A percentile compares a stretch with the other conserved stretches of the same genome.
phyloP scores from a whole-genome alignment of 352 stramenopile species.

The Globisporangium barbulae region DNA sequence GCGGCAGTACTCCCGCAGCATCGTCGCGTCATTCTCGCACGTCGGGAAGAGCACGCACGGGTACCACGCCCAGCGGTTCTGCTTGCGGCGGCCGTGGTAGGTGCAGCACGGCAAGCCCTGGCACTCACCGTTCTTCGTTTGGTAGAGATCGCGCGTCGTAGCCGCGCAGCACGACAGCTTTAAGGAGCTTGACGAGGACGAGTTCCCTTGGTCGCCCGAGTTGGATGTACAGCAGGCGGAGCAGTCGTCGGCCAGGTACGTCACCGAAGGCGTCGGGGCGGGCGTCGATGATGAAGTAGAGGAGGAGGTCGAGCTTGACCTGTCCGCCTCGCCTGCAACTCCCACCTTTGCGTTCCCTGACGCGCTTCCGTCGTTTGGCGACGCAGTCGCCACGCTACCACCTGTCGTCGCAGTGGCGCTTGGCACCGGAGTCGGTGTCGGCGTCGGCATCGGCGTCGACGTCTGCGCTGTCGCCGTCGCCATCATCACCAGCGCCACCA shows the following conservation, averaged over 20 bases:
- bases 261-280: slow-evolving; percentile 10
- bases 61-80: slow-evolving; percentile 77
- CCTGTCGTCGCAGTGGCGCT: neutral
- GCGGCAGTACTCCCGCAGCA: slow-evolving; percentile 54
- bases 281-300: neutral
- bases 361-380: neutral
- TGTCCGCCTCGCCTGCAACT: slow-evolving; percentile 4
- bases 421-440: neutral
- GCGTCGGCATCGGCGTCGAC: neutral
- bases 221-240: slow-evolving; percentile 42
- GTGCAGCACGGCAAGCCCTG: slow-evolving; percentile 74
- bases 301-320: neutral
- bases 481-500: neutral
- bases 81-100: slow-evolving; percentile 56
- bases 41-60: slow-evolving; percentile 78
- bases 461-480: neutral
- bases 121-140: slow-evolving; percentile 63
- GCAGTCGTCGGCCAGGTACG: slow-evolving; percentile 49
- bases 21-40: slow-evolving; percentile 65
- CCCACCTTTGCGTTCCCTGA: slow-evolving; percentile 6
- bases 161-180: slow-evolving; percentile 51
- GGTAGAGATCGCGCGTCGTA: slow-evolving; percentile 46
- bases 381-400: neutral
- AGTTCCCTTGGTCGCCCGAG: neutral
- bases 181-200: slow-evolving; percentile 21